Base-by-base conservation (phyloP, 345 rosid species). In the Syzygium jambos region DNA sequence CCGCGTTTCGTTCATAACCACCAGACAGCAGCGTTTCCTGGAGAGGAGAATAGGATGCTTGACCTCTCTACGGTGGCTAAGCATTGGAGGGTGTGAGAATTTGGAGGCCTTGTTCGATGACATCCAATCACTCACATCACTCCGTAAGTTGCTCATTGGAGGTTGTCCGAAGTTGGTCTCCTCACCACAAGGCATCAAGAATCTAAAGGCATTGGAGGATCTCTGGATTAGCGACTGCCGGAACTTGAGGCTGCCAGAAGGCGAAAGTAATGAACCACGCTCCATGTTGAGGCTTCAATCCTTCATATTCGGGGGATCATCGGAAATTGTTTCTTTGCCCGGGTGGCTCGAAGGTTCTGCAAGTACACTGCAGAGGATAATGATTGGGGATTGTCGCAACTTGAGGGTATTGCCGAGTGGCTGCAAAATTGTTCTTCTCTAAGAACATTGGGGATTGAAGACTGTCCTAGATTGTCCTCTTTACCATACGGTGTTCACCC, bases 261-360 rank as follows among this genome's bases (percentile, higher is more conserved):
- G 29, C 13, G 88, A 73, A 17, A 13, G 46, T 21, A 51, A 84
- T 61, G 78, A 83, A 5, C 65, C 22, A 6, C 3, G 22, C 84
- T 9, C n/a, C 63, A 12, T 21, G 57, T 68, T 38, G 65, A 86
- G 63, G 54, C 90, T 90, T 15, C 65, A 29, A 13, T 23, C 46
- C 22, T 13, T 92, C 19, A 0, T 0, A 11, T 17, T 89, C 17
- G 2, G 0, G 1, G 17, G 2, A 3, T 8, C 90, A 38, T 88
- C 88, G 2, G 52, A 53, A 19, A 11, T 91, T 41, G 87, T 16
- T 11, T 22, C 30, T 0, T 21, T 89, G 16, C 92, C 89, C 7
- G 29, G 38, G 27, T 89, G 93, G 93, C 78, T 91, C 29, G 46
- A 52, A 54, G 84, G 54, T 9, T 88, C 85, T 49, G 85, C 87